Evolutionary conservation across 768 basidiomycete species (phyloP).

Genomic region (Phaeotremella skinneri): DNA sequence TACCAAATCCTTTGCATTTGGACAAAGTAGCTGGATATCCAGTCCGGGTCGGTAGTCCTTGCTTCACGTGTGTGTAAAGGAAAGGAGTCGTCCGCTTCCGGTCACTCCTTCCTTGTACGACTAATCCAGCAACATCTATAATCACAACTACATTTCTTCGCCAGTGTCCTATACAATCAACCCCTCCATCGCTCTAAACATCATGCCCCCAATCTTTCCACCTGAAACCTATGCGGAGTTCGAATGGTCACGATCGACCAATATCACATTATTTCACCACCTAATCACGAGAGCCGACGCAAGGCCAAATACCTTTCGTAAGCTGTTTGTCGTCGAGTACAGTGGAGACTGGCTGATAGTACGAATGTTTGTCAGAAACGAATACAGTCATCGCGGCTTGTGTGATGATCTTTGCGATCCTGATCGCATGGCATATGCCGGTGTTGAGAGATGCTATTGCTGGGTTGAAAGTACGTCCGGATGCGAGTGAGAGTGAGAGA

Average conservation of each 20-base stretch:
- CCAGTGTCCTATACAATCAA: too few relatives aligned
- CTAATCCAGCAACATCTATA: too few relatives aligned
- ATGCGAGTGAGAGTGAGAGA: too few relatives aligned
- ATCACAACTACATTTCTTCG: too few relatives aligned
- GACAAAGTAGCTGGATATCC: too few relatives aligned
- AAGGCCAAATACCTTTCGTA: slow-evolving; percentile 37
- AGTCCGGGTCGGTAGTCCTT: too few relatives aligned
- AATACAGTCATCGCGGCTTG: slow-evolving; percentile 49
- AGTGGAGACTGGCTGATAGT: not conserved
- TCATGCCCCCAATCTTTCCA: not conserved
- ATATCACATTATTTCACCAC: slow-evolving; percentile 7
- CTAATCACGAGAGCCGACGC: slow-evolving; percentile 19
- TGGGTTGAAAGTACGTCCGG: slow-evolving; percentile 49
- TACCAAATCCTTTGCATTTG: too few relatives aligned
- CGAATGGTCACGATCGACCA: not conserved
- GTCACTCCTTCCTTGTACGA: too few relatives aligned
- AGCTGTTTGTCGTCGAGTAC: not conserved
- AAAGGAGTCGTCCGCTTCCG: too few relatives aligned
- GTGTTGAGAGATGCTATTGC: slow-evolving; percentile 46
- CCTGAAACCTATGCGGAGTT: not conserved
- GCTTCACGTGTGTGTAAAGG: too few relatives aligned
- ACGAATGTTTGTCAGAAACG: slow-evolving; percentile 31
- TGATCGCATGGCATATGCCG: slow-evolving; percentile 50
- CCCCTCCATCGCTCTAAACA: not conserved
- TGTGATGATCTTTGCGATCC: slow-evolving; percentile 45